These are phyloP conservation scores for Entomortierella lignicola DNA, from an alignment of 192 early-diverging fungal genomes.

Conservation along the genomic window DNA sequence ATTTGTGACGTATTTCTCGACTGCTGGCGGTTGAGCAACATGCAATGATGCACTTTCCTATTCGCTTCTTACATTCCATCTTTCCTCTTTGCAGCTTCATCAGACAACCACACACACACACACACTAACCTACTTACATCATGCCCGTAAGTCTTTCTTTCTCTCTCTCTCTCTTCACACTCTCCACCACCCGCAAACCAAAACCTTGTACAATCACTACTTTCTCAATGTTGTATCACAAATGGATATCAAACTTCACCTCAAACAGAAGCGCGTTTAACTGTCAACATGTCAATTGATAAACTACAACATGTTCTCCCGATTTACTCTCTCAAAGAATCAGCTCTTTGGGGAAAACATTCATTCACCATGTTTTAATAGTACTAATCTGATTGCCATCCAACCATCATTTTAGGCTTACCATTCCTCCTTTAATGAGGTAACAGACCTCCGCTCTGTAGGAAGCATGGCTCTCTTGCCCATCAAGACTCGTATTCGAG, in stretches of 20 bases:
- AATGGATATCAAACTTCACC: too few species aligned
- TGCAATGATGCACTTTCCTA: neutral
- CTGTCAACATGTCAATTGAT: too few species aligned
- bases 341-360: too few species aligned
- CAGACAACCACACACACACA: neutral
- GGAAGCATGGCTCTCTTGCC: slow-evolving; percentile 92
- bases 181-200: too few species aligned
- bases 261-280: too few species aligned
- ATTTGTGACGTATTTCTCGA: slow-evolving; percentile 31
- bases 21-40: neutral
- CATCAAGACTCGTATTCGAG: slow-evolving; percentile 88
- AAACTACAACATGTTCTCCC: too few species aligned
- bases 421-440: slow-evolving; percentile 86
- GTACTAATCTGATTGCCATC: neutral
- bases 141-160: slow-evolving; percentile 35
- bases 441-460: slow-evolving; percentile 67
- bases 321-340: too few species aligned
- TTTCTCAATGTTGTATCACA: too few species aligned
- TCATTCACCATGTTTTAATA: neutral
- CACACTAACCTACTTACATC: neutral
- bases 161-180: too few species aligned
- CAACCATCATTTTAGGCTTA: slow-evolving; percentile 71
- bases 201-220: too few species aligned
- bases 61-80: neutral
- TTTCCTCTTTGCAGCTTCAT: neutral